These are phyloP conservation scores for Penicillium cosmopolitanum DNA, from an alignment of 495 filamentous ascomycete species.

Conservation along the genomic window DNA sequence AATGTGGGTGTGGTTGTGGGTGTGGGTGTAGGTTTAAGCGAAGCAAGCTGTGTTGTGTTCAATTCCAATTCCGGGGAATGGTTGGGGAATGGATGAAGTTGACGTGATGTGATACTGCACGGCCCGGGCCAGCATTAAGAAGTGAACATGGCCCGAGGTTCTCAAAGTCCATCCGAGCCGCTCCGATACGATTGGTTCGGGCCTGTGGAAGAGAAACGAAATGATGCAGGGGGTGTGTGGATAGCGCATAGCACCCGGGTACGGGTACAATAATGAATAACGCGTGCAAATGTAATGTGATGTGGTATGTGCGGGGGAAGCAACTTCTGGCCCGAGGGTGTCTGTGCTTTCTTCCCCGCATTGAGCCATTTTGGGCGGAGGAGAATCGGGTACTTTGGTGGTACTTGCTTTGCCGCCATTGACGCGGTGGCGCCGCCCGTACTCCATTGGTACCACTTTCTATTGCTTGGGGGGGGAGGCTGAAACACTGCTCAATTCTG, in stretches of 20 bases:
- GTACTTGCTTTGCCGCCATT: slow-evolving; percentile 7
- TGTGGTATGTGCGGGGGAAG: slow-evolving; percentile 19
- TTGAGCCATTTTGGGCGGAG: not conserved
- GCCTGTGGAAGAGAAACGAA: not conserved
- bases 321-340: slow-evolving; percentile 13
- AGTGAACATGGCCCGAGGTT: not conserved
- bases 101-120: too few relatives aligned
- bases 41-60: too few relatives aligned
- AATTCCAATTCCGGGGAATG: too few relatives aligned
- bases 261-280: not conserved
- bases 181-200: not conserved
- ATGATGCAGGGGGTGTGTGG: not conserved
- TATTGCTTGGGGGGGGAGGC: not conserved
- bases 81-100: too few relatives aligned
- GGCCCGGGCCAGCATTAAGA: not conserved
- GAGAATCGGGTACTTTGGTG: slow-evolving; percentile 1
- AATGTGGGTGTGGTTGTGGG: too few relatives aligned
- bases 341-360: slow-evolving; percentile 29
- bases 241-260: not conserved
- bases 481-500: slow-evolving; percentile 12
- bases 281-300: not conserved
- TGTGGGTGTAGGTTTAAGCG: too few relatives aligned
- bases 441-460: not conserved
- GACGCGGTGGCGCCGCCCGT: slow-evolving; percentile 1
- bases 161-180: too few relatives aligned